Percentiles rank a stretch among this genome's conserved stretches.
These are phyloP conservation scores for Aspergillus sparsus DNA, from an alignment of 495 filamentous ascomycete genomes.

Conservation along the genomic window DNA sequence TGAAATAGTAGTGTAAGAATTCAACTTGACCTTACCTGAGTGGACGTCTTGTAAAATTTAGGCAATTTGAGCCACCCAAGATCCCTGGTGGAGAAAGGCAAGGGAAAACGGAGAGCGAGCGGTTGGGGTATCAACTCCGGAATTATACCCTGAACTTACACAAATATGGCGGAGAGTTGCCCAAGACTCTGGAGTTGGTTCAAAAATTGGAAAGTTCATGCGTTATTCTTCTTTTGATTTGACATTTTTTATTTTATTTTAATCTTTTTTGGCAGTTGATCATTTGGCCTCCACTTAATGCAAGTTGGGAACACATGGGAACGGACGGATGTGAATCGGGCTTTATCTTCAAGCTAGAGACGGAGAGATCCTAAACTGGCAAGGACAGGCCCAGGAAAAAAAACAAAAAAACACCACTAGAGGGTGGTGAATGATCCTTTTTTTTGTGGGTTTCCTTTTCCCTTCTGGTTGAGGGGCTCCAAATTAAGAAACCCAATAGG, in stretches of 20 bases:
- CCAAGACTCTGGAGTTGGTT: background rate
- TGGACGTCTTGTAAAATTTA: no score
- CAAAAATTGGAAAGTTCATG: background rate
- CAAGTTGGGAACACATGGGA: background rate
- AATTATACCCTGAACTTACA: background rate
- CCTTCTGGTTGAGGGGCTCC: conserved; percentile 22
- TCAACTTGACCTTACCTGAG: no score
- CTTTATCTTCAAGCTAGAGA: conserved; percentile 12
- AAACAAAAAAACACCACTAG: background rate
- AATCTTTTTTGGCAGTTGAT: conserved; percentile 1
- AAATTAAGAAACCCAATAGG: conserved; percentile 20
- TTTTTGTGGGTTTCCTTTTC: background rate
- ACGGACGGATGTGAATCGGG: conserved; percentile 9
- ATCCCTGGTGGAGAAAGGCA: background rate
- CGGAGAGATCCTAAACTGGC: conserved; percentile 15
- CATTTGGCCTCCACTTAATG: conserved; percentile 7
- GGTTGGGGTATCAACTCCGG: conserved; percentile 1
- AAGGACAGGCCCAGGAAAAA: conserved; percentile 2
- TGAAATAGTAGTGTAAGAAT: no score
- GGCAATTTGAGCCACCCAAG: background rate
- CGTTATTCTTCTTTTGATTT: no score
- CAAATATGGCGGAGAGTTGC: background rate
- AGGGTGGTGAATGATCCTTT: background rate
- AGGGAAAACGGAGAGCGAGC: background rate
- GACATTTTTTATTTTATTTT: no score